Evolutionary conservation across 257 asterid species (phyloP), one percentile per base, ranked within the genome.

Genomic region (Rauvolfia tetraphylla): DNA sequence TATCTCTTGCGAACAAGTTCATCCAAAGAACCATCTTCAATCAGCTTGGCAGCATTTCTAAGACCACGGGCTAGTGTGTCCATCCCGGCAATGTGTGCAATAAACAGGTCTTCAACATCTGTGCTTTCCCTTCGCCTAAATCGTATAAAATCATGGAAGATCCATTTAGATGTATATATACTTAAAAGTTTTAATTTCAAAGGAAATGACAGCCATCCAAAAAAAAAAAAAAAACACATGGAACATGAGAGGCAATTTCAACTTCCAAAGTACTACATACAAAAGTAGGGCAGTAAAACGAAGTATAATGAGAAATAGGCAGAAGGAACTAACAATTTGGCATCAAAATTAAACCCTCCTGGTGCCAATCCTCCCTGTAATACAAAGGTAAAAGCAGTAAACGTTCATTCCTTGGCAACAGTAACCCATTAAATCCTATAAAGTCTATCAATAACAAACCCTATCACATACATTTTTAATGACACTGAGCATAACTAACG

Each of bases 291-390:
- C 31, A 49, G 53, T 31, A 14, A 72, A 68, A 48, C 13, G 25
- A 27, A 20, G 46, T n/a, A 18, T 33, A 33, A 58, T 20, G 54
- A 51, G 57, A n/a, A 67, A 69, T 0, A 41, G 39, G 29, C 62
- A 18, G 46, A 33, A 62, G 77, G 78, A 68, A 83, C 93, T 67
- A 77, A 95, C 97, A 95, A 76, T 83, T 95, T 95, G 14, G 99
- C 99, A 77, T 95, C 99, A 78, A 95, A 95, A 72, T 95, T 95
- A 90, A 95, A 93, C 25, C 99, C 99, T 82, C 99, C 99, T 0
- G 99, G 98, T 1, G 98, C 97, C 76, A 95, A 62, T 68, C 99
- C 99, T 74, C 97, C 96, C 98, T 95, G 88, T 29, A 68, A 76
- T 34, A 9, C 22, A 67, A 41, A 68, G 46, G 54, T 29, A 13